phyloP scores from a whole-genome alignment of 1,284 basidiomycete genomes.

The Vanrija sp. region DNA sequence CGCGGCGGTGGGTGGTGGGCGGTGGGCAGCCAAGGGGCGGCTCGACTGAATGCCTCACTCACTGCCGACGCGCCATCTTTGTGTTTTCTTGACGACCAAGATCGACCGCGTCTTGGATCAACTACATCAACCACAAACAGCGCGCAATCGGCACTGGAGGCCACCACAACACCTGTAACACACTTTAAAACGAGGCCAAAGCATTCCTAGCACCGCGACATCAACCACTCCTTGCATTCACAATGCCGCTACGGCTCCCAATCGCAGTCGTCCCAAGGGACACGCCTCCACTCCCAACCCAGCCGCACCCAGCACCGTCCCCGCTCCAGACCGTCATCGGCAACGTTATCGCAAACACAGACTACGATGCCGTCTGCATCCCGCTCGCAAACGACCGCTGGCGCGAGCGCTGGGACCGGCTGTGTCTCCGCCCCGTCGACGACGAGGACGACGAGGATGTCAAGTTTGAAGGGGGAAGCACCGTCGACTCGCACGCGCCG shows the following conservation, averaged over 20 bases:
- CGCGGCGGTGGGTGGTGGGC: too few species aligned
- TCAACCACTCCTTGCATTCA: not conserved
- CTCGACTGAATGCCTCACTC: too few species aligned
- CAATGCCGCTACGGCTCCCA: conserved; percentile 25
- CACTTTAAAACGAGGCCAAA: too few species aligned
- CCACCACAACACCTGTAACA: too few species aligned
- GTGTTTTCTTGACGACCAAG: too few species aligned
- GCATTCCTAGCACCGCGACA: not conserved
- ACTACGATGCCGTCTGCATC: conserved; percentile 63
- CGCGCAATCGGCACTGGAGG: too few species aligned
- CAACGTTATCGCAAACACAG: conserved; percentile 39
- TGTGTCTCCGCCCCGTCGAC: conserved; percentile 62
- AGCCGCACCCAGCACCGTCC: conserved; percentile 32
- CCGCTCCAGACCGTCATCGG: conserved; percentile 38
- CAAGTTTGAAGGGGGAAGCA: conserved; percentile 10
- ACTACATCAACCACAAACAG: too few species aligned
- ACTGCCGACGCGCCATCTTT: too few species aligned
- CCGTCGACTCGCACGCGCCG: conserved; percentile 9
- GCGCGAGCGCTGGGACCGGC: conserved; percentile 80
- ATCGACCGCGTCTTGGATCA: too few species aligned
- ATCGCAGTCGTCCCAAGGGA: conserved; percentile 32
- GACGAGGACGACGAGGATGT: conserved; percentile 55
- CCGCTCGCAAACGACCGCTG: conserved; percentile 82
- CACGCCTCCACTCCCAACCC: conserved; percentile 30
- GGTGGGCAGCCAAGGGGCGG: too few species aligned